Base-by-base conservation (phyloP, 225 moss, liverwort and hornwort species). In the Polytrichum commune region DNA sequence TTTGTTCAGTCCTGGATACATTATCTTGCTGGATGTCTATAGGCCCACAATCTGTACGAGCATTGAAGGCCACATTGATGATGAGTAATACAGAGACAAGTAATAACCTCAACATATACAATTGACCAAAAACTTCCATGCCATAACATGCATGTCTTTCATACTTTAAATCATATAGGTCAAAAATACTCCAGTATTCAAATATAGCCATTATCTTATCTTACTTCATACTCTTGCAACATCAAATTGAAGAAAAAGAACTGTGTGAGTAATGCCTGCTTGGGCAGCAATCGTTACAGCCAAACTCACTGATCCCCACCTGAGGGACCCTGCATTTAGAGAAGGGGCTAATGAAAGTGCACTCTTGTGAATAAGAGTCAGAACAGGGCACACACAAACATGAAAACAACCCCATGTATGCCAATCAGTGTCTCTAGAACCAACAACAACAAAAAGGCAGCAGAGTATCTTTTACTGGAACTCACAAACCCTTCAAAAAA, bases 261-360 rank as follows among this genome's bases (percentile, higher is more conserved):
- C 27, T 29, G 10, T n/a, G n/a, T 29, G 28, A 69, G 69, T 20
- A 69, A 32, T 87, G 86, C 81, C 83, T 86, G 83, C 69, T 78
- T 60, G 83, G 19, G 76, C 81, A 87, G 66, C 78, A 87, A 61
- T 87, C 78, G 53, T 69, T 69, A 64, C 86, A 83, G 71, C 81
- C 73, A 63, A 76, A 76, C 55, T 81, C 86, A 60, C 74, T 53
- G 55, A 75, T 78, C 24, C 81, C 62, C 25, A 62, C 72, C 22
- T 63, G 69, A 69, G 78, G 68, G 27, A 29, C 78, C 76, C 78
- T 78, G 78, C 83, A 76, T 69, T 74, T 83, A 13, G 46, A 46
- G 3, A 46, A 46, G 0, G 10, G 35, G 46, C 4, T 13, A 16
- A 46, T 46, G 46, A 46, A 16, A 46, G 46, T 46, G 46, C 10